Evolutionary conservation across 202 grass and related monocot genomes (phyloP).

Genomic region (Eragrostis tef): DNA sequence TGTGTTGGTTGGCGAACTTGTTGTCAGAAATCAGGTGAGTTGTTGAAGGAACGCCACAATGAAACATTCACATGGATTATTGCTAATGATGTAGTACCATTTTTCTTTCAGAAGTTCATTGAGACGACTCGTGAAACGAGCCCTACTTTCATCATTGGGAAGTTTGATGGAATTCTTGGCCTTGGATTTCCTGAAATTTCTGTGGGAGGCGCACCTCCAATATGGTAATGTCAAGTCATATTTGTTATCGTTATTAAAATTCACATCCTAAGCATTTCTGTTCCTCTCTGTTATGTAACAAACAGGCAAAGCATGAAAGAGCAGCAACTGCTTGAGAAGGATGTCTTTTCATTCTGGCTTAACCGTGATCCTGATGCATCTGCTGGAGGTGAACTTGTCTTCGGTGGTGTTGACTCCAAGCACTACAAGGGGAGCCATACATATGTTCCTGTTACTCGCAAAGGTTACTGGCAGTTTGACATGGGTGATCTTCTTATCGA

Average conservation of each 20-base stretch:
- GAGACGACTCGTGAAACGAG: conserved; percentile 87
- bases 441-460: conserved; percentile 80
- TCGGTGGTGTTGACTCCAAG: conserved; percentile 77
- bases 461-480: conserved; percentile 97
- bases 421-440: conserved; percentile 75
- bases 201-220: conserved; percentile 66
- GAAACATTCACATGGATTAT: conserved; percentile 15
- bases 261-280: not conserved
- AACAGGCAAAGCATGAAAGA: conserved; percentile 87
- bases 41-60: not conserved
- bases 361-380: conserved; percentile 74
- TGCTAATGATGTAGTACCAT: not conserved
- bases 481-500: conserved; percentile 92
- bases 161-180: conserved; percentile 95
- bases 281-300: conserved; percentile 41
- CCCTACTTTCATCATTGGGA: conserved; percentile 68
- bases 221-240: conserved; percentile 63
- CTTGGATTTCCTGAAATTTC: conserved; percentile 95
- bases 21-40: conserved; percentile 73
- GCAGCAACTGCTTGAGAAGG: conserved; percentile 67
- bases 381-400: conserved; percentile 80
- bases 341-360: conserved; percentile 95
- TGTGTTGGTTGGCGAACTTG: conserved; percentile 69
- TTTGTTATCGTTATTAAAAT: not conserved
- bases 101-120: conserved; percentile 75